Evolutionary conservation across 768 basidiomycete genomes (phyloP).

Genomic region (Xerocomus spinulosus): DNA sequence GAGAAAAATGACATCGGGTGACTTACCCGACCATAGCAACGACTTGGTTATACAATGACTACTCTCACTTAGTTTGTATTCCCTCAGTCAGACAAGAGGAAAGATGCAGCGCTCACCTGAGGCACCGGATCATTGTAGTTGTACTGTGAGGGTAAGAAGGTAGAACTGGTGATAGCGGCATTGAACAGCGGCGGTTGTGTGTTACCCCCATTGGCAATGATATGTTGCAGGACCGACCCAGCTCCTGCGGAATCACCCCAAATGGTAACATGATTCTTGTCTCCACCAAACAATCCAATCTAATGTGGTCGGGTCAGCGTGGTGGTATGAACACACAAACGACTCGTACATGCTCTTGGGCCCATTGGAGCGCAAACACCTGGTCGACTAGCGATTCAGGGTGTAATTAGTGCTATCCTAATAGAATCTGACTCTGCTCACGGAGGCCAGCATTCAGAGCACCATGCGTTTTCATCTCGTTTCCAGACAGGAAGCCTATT

Average conservation of each 20-base stretch:
- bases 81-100: no score
- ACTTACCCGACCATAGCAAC: slow-evolving; percentile 11
- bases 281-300: slow-evolving; percentile 34
- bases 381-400: slow-evolving; percentile 30
- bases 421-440: slow-evolving; percentile 6
- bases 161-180: slow-evolving; percentile 31
- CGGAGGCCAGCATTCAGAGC: slow-evolving; percentile 34
- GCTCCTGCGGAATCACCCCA: slow-evolving; percentile 36
- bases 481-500: slow-evolving; percentile 31
- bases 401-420: not conserved
- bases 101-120: slow-evolving; percentile 16
- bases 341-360: slow-evolving; percentile 31
- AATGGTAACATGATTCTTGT: slow-evolving; percentile 31
- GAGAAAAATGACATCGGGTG: slow-evolving; percentile 3
- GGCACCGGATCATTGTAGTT: slow-evolving; percentile 29
- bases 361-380: slow-evolving; percentile 32
- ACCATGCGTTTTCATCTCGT: slow-evolving; percentile 28
- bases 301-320: not conserved
- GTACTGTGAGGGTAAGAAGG: slow-evolving; percentile 32
- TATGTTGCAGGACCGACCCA: slow-evolving; percentile 33
- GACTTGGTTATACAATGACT: slow-evolving; percentile 19
- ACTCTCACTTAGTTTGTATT: not conserved
- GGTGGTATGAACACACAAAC: not conserved
- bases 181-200: slow-evolving; percentile 32
- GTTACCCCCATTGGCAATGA: slow-evolving; percentile 31